Evolutionary conservation across 225 moss, liverwort and hornwort species (phyloP), one percentile per base, ranked within the genome.

Genomic region (Marchantia polymorpha): DNA sequence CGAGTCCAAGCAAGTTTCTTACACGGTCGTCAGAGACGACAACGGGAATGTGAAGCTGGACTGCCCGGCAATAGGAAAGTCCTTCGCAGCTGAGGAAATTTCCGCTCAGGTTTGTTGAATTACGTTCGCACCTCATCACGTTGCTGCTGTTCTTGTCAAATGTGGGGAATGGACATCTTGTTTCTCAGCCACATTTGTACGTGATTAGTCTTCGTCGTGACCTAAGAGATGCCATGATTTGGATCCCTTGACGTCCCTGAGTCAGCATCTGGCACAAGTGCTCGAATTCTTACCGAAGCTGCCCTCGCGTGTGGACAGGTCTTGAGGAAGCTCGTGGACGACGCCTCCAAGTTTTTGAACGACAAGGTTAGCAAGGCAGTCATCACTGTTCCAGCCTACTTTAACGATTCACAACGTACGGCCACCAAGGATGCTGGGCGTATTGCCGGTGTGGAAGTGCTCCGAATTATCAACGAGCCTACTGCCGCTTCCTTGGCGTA

Each of bases 1-100:
- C 20, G 96, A 97, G 81, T 86, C 96, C 55, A 94, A 90, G 89
- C 96, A 97, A 84, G 96, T 97, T 52, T 97, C 96, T 0, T 97
- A 97, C 83, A 85, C 92, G 12, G 96, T 97, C 20, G 51, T 92
- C 22, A 88, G 91, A 30, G 96, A 94, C 72, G 81, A 80, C 79
- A 94, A 94, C 22, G 96, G 96, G 0, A 97, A 97, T 50, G 92
- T 97, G 81, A 97, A 97, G 83, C 84, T 97, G 31, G 93, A 94
- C 67, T 97, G 96, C 81, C 96, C 96, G 0, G 96, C 96, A 25
- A 96, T 96, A 50, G 96, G 96, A 39, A 96, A 96, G 91, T 85
- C 91, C 52, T 96, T 96, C 54, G 96, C 96, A 0, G 96, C 96
- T 7, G 96, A 96, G 80, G 96, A 96, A 80, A 96, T 96, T 70